A percentile compares a stretch with the other conserved stretches of the same genome.
Evolutionary conservation across 176 grass and related monocot genomes (phyloP).

Genomic region (Calamus simplicifolius): DNA sequence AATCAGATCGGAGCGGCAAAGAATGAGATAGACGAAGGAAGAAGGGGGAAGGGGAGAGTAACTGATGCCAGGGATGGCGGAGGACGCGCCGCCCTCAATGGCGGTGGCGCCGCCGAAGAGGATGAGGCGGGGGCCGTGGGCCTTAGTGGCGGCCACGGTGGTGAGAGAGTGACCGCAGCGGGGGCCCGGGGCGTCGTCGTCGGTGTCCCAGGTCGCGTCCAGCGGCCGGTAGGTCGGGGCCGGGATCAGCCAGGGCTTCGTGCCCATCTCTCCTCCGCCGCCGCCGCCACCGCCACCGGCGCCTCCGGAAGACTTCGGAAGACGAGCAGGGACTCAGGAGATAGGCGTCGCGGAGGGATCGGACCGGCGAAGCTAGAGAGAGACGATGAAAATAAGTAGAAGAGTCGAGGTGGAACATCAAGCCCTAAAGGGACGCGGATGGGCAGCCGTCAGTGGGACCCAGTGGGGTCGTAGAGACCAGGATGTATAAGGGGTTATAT

Average conservation of each 20-base stretch:
- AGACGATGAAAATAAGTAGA: too few species aligned
- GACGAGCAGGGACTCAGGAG: too few species aligned
- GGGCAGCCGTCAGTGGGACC: too few species aligned
- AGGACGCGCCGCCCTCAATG: constrained; percentile 66
- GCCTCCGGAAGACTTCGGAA: too few species aligned
- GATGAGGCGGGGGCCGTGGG: constrained; percentile 78
- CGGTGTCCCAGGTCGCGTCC: constrained; percentile 45
- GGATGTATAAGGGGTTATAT: too few species aligned
- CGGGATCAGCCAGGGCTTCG: constrained; percentile 59
- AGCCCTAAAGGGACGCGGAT: too few species aligned
- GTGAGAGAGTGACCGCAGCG: constrained; percentile 84
- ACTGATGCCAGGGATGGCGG: constrained; percentile 81
- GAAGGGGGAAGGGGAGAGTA: not conserved
- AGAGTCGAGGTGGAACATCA: too few species aligned
- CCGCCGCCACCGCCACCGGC: not conserved
- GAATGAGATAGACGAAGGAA: constrained; percentile 1
- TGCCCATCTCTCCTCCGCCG: constrained; percentile 30
- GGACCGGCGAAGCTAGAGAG: too few species aligned
- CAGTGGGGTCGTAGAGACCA: too few species aligned
- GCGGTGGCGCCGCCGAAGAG: constrained; percentile 94
- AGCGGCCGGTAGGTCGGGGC: constrained; percentile 60
- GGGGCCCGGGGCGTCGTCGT: constrained; percentile 68
- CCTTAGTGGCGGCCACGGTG: constrained; percentile 68
- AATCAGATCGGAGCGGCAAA: not conserved
- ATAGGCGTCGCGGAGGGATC: too few species aligned